Evolutionary conservation across 2,329 filamentous ascomycete genomes (phyloP), one percentile per base, ranked within the genome.

Genomic region (Dothideomycetes sp.): DNA sequence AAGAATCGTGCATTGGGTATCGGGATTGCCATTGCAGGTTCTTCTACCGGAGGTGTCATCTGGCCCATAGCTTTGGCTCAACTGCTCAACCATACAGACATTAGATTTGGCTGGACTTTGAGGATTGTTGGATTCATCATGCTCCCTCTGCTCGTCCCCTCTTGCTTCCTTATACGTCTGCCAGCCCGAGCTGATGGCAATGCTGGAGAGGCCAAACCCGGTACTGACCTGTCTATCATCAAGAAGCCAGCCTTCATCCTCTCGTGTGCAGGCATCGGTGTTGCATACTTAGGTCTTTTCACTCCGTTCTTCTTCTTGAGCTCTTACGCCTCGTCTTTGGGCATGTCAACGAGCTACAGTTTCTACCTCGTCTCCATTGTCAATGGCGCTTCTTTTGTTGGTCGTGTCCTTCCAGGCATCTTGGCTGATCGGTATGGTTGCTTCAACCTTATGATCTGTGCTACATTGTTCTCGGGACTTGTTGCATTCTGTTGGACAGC

Each of bases 351-450:
- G 4, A 64, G 71, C 0, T 56, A 82, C 1, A 74, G 74, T 0
- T 79, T 75, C 45, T 82, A 82, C 49, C 63, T 82, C 2, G 58
- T 83, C 2, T 68, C 78, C 1, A 76, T 83, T 36, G 63, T 82
- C 47, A 83, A 83, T 50, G 73, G 65, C 0, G 70, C 76, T 1
- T 76, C 72, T 0, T 67, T 65, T 0, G 64, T 74, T 25, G 74
- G 74, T 0, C 69, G 74, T 9, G 4, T 40, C 57, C 60, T 77
- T 18, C 61, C 70, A 4, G 73, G 75, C 0, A 74, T 64, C 22
- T 46, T 59, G 5, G 61, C 62, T 3, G 64, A 66, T 42, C 57
- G 58, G 23, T 57, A 60, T 25, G 64, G 64, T 5, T 51, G 55
- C 3, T 64, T 65, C 54, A 65, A 67, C 43, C 58, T 61, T 4